Base-by-base conservation (phyloP, 495 filamentous ascomycete species). In the Platismatia glauca region DNA sequence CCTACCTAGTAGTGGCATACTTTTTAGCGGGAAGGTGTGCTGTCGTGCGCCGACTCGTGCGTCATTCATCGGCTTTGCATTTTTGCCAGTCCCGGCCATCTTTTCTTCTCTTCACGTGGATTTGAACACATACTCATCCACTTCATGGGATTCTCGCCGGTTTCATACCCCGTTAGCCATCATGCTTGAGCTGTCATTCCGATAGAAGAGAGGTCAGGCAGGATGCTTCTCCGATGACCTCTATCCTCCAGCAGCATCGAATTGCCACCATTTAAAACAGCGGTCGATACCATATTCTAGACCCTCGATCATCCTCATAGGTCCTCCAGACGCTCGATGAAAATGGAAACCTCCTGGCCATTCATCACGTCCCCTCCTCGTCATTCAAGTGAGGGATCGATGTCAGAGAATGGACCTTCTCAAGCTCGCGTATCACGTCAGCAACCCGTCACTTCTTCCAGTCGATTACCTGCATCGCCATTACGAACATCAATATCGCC, bases 351-450 rank as follows among this genome's bases (percentile, higher is more conserved):
- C 3, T 33, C 50, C 16, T 53, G 6, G 24, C 50, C 29, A 31
- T 33, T 16, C 0, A 20, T 29, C 27, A 34, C 33, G 29, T 34
- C 50, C n/a, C 29, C 50, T 33, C 29, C 15, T 9, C 50, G 15
- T 11, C 27, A 13, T 11, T 15, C 29, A 20, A 33, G 24, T 2
- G 20, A 48, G 22, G 58, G 37, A 33, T 24, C 29, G 0, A 16
- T 22, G n/a, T 60, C 46, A 12, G 57, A 64, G 20, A 59, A 59
- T 53, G 43, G 11, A 35, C 18, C 43, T 24, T 22, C 59, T 34
- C 43, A 56, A 31, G 41, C 44, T 66, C 64, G 60, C 46, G 38
- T 64, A 43, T 58, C 57, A 35, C 50, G 11, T 52, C 65, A 46
- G 27, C 41, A 57, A 52, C 44, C 52, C 3, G 33, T 58, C 7